phyloP scores from a whole-genome alignment of 768 basidiomycete genomes.

The Trametes meyenii region DNA sequence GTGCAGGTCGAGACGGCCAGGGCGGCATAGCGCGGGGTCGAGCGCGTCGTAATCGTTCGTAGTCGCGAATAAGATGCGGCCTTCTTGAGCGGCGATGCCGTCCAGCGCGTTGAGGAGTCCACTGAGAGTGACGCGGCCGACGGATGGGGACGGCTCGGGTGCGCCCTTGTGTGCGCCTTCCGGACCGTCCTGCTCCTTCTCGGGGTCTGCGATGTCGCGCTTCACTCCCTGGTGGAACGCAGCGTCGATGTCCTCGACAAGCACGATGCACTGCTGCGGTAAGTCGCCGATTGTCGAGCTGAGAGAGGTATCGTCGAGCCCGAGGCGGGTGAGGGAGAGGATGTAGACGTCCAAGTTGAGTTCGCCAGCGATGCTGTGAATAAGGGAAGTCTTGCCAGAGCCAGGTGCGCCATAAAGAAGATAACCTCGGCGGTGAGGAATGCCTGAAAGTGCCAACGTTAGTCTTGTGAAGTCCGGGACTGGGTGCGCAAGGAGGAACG shows the following conservation, averaged over 20 bases:
- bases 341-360: constrained; percentile 78
- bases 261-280: constrained; percentile 72
- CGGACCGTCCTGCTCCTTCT: constrained; percentile 5
- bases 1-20: constrained; percentile 81
- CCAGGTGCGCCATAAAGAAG: constrained; percentile 77
- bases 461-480: not conserved
- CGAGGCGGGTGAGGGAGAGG: constrained; percentile 63
- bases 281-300: constrained; percentile 60
- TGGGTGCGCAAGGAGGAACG: not conserved
- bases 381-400: constrained; percentile 78
- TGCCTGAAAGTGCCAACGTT: constrained; percentile 33
- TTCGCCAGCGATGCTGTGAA: constrained; percentile 76
- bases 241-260: constrained; percentile 87
- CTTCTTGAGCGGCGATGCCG: constrained; percentile 79
- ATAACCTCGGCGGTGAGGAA: constrained; percentile 83
- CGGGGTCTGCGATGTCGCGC: constrained; percentile 22
- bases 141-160: constrained; percentile 1
- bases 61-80: constrained; percentile 79
- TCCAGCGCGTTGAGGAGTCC: constrained; percentile 82
- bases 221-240: constrained; percentile 50
- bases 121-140: constrained; percentile 59
- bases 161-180: not conserved
- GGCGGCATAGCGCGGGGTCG: constrained; percentile 74
- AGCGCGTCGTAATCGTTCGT: constrained; percentile 73
- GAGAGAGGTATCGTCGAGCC: constrained; percentile 65